Evolutionary conservation across 129 eudicot species (phyloP).

Genomic region (Kitagawia praeruptora): DNA sequence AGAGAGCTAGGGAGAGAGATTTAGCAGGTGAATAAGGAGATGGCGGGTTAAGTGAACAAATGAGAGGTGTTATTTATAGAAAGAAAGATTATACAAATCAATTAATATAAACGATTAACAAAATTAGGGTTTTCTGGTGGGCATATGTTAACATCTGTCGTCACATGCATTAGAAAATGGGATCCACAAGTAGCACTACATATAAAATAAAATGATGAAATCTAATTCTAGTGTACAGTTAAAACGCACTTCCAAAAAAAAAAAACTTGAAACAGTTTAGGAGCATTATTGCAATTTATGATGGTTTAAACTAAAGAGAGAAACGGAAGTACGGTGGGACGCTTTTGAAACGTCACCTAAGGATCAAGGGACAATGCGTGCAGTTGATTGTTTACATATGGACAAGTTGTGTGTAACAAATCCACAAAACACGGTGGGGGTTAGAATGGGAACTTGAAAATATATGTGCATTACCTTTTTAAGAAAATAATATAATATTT

Average conservation of each 20-base stretch:
- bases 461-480: background rate
- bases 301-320: background rate
- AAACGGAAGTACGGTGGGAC: background rate
- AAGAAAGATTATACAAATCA: background rate
- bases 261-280: background rate
- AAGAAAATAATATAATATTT: too few relatives aligned
- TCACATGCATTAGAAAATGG: conserved; percentile 4
- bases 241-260: background rate
- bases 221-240: background rate
- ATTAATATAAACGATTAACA: background rate
- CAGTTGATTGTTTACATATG: background rate
- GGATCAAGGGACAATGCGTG: background rate
- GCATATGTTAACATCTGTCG: background rate
- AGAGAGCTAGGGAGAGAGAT: background rate
- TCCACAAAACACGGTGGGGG: background rate
- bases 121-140: background rate
- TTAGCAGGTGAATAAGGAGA: background rate
- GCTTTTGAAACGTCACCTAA: background rate
- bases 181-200: background rate
- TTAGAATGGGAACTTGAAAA: background rate
- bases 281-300: background rate
- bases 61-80: conserved; percentile 8
- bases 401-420: conserved; percentile 3
- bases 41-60: background rate
- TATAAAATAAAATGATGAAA: background rate